Base-by-base conservation (phyloP, 1,284 basidiomycete genomes). In the Cutaneotrichosporon mucoides region DNA sequence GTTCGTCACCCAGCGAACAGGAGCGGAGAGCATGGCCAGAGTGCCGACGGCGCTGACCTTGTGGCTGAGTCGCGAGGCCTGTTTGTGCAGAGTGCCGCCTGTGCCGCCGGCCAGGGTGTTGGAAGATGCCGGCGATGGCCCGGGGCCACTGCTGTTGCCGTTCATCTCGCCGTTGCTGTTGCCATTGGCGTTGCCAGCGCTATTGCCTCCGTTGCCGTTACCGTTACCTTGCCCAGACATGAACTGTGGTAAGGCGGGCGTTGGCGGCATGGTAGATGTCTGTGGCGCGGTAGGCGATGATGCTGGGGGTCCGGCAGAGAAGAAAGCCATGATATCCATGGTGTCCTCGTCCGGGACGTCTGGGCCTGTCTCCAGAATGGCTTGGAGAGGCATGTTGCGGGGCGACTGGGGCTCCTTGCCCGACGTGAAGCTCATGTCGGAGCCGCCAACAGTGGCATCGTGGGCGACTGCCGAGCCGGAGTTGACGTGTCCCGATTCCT, bases 281-380 rank as follows among this genome's bases (percentile, higher is more conserved):
- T 34, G 33, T 7, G 46, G 34, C 11, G 46, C n/a, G 1, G 46
- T 24, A 2, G 46, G 46, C n/a, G 46, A 48, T 13, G 34, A 35
- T 9, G 33, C 59, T 1, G 65, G 61, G 9, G 72, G 71, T 12
- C 62, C 70, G 13, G 55, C 66, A 2, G 68, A 59, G 44, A 75
- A 66, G 66, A 75, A 73, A 40, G 68, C 58, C 57, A 70, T 66
- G 41, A 74, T 70, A 59, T 75, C 72, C 56, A 73, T 65, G 54
- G 60, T 60, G 47, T 62, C 66, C 11, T 63, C 69, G 11, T 63
- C 69, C 1, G 59, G 59, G 3, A 59, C 49, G 37, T 64, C 59
- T 2, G 62, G 61, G 4, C 52, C 46, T 1, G 54, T 49, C 44
- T 65, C 60, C 5, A 67, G 57, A n/a, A 67, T 67, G 6, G 61